Base-by-base conservation (phyloP, 2,329 filamentous ascomycete species). In the Cladorrhinum sp. region DNA sequence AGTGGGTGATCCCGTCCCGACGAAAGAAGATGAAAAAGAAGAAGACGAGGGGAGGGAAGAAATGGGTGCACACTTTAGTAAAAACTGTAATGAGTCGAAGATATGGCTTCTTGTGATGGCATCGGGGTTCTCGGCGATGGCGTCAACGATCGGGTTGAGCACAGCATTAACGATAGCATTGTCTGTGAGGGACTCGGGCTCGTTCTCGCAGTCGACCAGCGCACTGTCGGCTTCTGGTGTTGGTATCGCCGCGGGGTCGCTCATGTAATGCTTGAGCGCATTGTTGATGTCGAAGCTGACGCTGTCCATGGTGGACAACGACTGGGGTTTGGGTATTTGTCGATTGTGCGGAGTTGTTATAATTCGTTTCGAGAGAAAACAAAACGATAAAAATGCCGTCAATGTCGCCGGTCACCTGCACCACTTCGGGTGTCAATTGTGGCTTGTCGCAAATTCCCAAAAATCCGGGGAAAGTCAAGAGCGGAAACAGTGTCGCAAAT, bases 241-340 rank as follows among this genome's bases (percentile, higher is more conserved):
- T 7, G 89, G 81, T 59, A 98, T 90, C 42, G 86, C 85, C 51
- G 87, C 81, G 8, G 95, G 94, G 74, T 98, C 94, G 77, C 92
- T 96, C 84, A 97, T 91, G 78, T 97, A 99, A 74, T 91, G 86
- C 82, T 96, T 97, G 75, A 98, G 89, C 67, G 92, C 92, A 80
- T 96, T 90, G 75, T 97, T 96, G 76, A 99, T 91, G 75, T 98
- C 91, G 79, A 99, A 99, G 72, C 88, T 84, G 73, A 92, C 84
- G 79, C 90, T 90, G 71, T 81, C 89, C 87, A 89, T 89, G 73
- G 72, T 62, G 68, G 74, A 68, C 71, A 70, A 68, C 62, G 64
- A 68, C 52, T 60, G 62, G 54, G 59, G 36, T 18, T 46, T 21
- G n/a, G 42, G 42, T 16, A 20, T 57, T 54, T 61, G 57, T 39